A percentile compares a stretch with the other conserved stretches of the same genome.
Evolutionary conservation across 179 eudicot species (phyloP).

Genomic region (Sideroxylon spinosum): DNA sequence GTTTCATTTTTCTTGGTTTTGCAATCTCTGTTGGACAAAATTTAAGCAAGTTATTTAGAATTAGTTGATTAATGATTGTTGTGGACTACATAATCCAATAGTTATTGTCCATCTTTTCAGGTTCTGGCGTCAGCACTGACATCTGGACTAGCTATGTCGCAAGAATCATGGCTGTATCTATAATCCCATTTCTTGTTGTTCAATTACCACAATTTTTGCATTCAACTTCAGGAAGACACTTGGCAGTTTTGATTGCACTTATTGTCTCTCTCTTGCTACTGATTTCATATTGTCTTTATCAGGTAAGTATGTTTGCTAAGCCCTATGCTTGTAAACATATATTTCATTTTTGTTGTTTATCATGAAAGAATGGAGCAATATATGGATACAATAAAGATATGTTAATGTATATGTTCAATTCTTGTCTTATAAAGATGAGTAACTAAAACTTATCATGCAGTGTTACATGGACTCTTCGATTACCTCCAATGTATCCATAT

Average conservation of each 20-base stretch:
- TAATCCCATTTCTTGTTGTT: slow-evolving; percentile 38
- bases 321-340: background rate
- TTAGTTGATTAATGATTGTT: too few species aligned
- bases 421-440: too few species aligned
- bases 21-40: background rate
- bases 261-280: slow-evolving; percentile 32
- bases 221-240: slow-evolving; percentile 42
- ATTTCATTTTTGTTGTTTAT: background rate
- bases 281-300: slow-evolving; percentile 42
- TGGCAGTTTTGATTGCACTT: slow-evolving; percentile 42
- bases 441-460: too few species aligned
- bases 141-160: slow-evolving; percentile 47
- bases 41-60: too few species aligned
- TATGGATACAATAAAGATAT: background rate
- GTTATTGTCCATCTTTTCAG: slow-evolving; percentile 19
- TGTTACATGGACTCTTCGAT: too few species aligned
- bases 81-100: background rate
- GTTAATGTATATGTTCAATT: too few species aligned
- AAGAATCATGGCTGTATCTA: slow-evolving; percentile 43
- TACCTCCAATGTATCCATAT: too few species aligned
- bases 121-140: slow-evolving; percentile 42
- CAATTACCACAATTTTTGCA: slow-evolving; percentile 36
- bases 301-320: slow-evolving; percentile 22
- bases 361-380: background rate
- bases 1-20: background rate